Conservation (phyloP, 108 stramenopile genomes). For the Craspedostauros australis region DNA sequence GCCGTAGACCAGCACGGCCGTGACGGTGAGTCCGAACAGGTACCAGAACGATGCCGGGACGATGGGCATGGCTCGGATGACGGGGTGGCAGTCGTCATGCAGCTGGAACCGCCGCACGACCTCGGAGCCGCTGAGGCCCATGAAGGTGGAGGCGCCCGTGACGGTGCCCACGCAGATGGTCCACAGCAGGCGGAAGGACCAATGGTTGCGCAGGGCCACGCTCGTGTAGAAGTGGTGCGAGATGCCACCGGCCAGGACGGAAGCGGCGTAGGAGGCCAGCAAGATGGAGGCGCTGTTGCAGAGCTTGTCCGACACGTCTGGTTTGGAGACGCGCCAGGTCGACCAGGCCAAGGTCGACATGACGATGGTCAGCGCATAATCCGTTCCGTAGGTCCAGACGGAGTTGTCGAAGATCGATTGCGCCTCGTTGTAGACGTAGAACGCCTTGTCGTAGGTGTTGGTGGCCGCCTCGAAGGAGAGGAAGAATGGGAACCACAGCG, state of each 20-base stretch:
- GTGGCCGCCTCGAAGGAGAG: constrained; percentile 28
- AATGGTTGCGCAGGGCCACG: constrained; percentile 46
- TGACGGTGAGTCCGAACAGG: constrained; percentile 40
- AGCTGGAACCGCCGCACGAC: constrained; percentile 29
- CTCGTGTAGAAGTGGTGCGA: constrained; percentile 58
- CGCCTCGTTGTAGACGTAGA: constrained; percentile 40
- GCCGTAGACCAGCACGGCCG: constrained; percentile 42
- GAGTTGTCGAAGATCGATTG: constrained; percentile 69
- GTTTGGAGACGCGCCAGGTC: constrained; percentile 7
- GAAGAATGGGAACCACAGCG: constrained; percentile 42
- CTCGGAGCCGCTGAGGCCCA: constrained; percentile 67
- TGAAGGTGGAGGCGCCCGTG: constrained; percentile 49
- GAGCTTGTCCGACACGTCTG: constrained; percentile 4
- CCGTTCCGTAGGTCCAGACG: constrained; percentile 75
- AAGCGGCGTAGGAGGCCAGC: constrained; percentile 50
- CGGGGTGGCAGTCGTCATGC: constrained; percentile 6
- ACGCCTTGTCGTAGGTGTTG: constrained; percentile 47
- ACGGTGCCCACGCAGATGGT: constrained; percentile 81
- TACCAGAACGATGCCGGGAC: constrained; percentile 60
- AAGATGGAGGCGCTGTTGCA: constrained; percentile 18
- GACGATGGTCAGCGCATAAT: constrained; percentile 58
- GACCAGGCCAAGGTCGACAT: constrained; percentile 35
- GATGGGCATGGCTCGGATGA: constrained; percentile 7
- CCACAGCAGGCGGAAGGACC: constrained; percentile 66
- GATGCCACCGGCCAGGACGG: constrained; percentile 59